Evolutionary conservation across 768 basidiomycete genomes (phyloP), one percentile per base, ranked within the genome.

Genomic region (Suillus subaureus): DNA sequence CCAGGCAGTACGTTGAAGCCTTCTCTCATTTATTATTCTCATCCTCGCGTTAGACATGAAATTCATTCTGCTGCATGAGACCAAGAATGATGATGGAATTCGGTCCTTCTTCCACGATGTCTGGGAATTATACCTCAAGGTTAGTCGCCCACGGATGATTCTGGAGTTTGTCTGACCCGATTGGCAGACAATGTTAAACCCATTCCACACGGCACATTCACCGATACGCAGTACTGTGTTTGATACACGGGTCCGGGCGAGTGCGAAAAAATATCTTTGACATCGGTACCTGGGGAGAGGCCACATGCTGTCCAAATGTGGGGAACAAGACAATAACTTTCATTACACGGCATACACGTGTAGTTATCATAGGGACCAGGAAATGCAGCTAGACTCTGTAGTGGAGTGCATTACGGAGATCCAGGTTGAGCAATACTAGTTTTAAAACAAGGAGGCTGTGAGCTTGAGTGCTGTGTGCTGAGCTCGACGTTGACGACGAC

Each of bases 71-170:
- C 80, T 99, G 64, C 97, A 99, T 78, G 97, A 99, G 77, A 84
- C 84, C 9, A 97, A 94, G 84, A 98, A 97, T 79, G 97, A 99
- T 79, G 97, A 99, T 60, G 96, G 97, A 6, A 98, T 99, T 76
- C 87, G 90, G 61, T 77, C 84, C 63, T 99, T 99, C 83, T 92
- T 99, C 73, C 87, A 87, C 72, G 97, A 99, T 11, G 90, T 97
- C 35, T 99, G 97, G 97, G 97, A 99, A 83, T 72, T 92, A 71
- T 99, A 97, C 79, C 87, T 97, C 57, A 99, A 99, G 90, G 97
- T 96, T 69, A 69, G 84, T 26, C 26, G 6, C 26, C 21, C 16
- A 26, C 2, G 1, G 23, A 13, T 31, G 62, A 35, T 42, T 33
- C 6, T 8, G 51, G 26, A 18, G 35, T 2, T 31, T 5, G 13